phyloP scores from a whole-genome alignment of 148 eudicot species.

The Nepenthes gracilis region DNA sequence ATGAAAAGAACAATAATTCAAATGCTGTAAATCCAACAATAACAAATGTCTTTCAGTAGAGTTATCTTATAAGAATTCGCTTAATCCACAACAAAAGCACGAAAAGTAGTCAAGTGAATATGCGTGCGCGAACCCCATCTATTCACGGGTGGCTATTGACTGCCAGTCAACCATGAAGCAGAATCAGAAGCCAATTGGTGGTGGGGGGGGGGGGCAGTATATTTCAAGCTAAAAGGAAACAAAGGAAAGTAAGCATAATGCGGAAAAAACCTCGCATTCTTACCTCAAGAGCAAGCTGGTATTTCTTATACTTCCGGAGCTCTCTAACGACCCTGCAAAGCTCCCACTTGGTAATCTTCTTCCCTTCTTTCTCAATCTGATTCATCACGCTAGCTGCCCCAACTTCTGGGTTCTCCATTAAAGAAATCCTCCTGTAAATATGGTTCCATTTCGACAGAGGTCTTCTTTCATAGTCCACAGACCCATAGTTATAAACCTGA shows the following conservation, averaged over 20 bases:
- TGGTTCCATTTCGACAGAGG: slow-evolving; percentile 35
- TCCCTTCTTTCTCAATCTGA: slow-evolving; percentile 53
- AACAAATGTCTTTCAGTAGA: no score
- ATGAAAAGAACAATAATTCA: no score
- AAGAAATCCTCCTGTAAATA: slow-evolving; percentile 43
- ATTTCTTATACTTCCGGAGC: slow-evolving; percentile 52
- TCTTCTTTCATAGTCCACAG: slow-evolving; percentile 32
- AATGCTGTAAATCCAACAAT: no score
- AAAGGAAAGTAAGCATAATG: not conserved
- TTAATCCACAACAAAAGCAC: no score
- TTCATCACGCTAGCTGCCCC: slow-evolving; percentile 47
- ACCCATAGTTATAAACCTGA: slow-evolving; percentile 21
- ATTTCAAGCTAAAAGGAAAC: not conserved
- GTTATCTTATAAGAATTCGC: no score
- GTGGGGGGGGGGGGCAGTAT: no score
- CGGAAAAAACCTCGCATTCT: not conserved
- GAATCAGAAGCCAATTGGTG: no score
- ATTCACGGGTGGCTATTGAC: no score
- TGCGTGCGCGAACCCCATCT: no score
- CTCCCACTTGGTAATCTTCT: slow-evolving; percentile 64
- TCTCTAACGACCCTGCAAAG: slow-evolving; percentile 62
- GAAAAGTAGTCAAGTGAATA: no score
- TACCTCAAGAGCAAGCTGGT: slow-evolving; percentile 73
- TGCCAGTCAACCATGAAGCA: no score
- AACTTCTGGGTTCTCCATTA: slow-evolving; percentile 24